Percentiles rank a stretch among this genome's conserved stretches.
Evolutionary conservation across 1,284 basidiomycete genomes (phyloP).

Genomic region (Vanrija pseudolonga): DNA sequence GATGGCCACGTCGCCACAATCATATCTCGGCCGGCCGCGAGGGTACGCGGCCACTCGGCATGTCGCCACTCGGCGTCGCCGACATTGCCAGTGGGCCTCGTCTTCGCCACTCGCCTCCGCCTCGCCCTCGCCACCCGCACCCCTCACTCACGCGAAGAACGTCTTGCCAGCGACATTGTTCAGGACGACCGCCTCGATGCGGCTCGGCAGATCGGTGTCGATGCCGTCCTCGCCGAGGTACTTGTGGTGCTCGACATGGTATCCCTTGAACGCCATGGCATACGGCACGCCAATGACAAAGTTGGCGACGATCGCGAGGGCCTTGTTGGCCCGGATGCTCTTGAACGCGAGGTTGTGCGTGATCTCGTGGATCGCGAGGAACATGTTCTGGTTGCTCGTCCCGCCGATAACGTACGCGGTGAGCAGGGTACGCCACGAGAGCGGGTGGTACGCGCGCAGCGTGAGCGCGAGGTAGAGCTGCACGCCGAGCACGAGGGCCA

Average conservation of each 20-base stretch:
- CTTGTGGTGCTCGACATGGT: slow-evolving; percentile 92
- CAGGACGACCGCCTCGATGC: slow-evolving; percentile 74
- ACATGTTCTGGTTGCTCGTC: slow-evolving; percentile 94
- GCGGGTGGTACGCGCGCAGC: slow-evolving; percentile 63
- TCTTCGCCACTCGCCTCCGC: not conserved
- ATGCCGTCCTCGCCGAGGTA: slow-evolving; percentile 87
- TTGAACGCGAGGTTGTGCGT: slow-evolving; percentile 96
- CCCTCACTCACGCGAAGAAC: slow-evolving; percentile 78
- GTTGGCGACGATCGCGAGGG: slow-evolving; percentile 85
- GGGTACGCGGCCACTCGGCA: too few species aligned
- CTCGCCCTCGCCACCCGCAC: not conserved
- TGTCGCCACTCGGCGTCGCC: too few species aligned
- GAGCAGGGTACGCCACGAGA: slow-evolving; percentile 69
- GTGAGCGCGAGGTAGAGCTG: slow-evolving; percentile 67
- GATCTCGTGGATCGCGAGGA: slow-evolving; percentile 97
- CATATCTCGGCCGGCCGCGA: too few species aligned
- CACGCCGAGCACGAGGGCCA: slow-evolving; percentile 69
- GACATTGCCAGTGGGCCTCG: too few species aligned
- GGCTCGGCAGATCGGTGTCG: slow-evolving; percentile 85
- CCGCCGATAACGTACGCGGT: slow-evolving; percentile 85
- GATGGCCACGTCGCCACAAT: too few species aligned
- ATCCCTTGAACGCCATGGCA: slow-evolving; percentile 94
- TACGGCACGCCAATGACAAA: slow-evolving; percentile 92
- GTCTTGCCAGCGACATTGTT: slow-evolving; percentile 97
- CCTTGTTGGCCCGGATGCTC: slow-evolving; percentile 76